These are phyloP conservation scores for Calocybe gambosa DNA, from an alignment of 1,284 basidiomycete genomes.

Conservation along the genomic window DNA sequence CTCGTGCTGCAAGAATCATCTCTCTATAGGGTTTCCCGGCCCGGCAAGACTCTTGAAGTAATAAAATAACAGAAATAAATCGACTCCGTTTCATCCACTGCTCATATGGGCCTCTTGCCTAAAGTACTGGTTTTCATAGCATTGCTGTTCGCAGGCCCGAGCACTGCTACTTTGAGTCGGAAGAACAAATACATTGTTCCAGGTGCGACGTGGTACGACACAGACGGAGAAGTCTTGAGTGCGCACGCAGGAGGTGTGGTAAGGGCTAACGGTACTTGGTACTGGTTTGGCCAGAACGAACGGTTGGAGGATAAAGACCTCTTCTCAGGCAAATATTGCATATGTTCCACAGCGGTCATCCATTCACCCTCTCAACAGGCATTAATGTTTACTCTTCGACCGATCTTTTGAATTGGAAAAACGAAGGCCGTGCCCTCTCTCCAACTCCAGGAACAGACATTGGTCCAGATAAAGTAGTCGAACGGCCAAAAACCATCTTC, in stretches of 20 bases:
- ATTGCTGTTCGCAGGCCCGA: background rate
- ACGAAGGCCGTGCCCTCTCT: slow-evolving; percentile 20
- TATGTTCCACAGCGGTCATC: background rate
- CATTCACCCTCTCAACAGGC: slow-evolving; percentile 3
- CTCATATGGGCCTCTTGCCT: background rate
- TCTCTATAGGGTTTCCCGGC: background rate
- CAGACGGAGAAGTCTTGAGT: slow-evolving; percentile 19
- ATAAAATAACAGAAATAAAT: too few species aligned
- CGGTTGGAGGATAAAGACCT: slow-evolving; percentile 15
- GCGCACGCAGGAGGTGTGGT: slow-evolving; percentile 20
- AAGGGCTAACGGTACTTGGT: slow-evolving; percentile 15
- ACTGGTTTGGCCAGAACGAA: slow-evolving; percentile 20
- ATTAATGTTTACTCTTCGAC: slow-evolving; percentile 21
- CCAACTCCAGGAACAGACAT: slow-evolving; percentile 21
- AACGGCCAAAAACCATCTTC: slow-evolving; percentile 22
- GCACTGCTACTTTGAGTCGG: slow-evolving; percentile 3
- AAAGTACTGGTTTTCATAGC: background rate
- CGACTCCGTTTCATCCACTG: too few species aligned
- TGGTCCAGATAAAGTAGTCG: slow-evolving; percentile 19
- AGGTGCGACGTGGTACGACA: slow-evolving; percentile 22
- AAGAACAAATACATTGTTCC: slow-evolving; percentile 23
- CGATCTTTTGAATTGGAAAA: slow-evolving; percentile 23
- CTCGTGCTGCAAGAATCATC: background rate
- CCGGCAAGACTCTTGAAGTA: background rate
- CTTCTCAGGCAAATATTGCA: slow-evolving; percentile 13